Evolutionary conservation across 345 rosid species (phyloP).

Genomic region (Murraya koenigii): DNA sequence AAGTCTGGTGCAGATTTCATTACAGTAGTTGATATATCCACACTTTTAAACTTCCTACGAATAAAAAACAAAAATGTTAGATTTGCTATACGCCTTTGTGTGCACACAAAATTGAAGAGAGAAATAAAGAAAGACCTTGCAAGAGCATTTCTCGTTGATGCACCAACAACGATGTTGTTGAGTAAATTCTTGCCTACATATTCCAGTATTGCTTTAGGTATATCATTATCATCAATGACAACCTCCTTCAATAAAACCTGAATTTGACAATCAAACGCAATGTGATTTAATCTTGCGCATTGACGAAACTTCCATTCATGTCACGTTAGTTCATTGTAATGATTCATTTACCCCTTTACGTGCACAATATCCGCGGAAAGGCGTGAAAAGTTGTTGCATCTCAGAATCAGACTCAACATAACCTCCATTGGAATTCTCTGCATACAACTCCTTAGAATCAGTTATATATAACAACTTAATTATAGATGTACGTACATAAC

Average conservation of each 20-base stretch:
- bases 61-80: not conserved
- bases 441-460: conserved; percentile 12
- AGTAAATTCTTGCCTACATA: conserved; percentile 50
- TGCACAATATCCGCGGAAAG: conserved; percentile 74
- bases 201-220: conserved; percentile 57
- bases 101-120: too few relatives aligned
- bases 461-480: not conserved
- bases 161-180: conserved; percentile 62
- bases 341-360: conserved; percentile 66
- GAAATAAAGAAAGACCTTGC: conserved; percentile 43
- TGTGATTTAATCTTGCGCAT: not conserved
- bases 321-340: not conserved
- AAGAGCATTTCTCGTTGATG: conserved; percentile 54
- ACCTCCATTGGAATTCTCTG: conserved; percentile 25
- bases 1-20: conserved; percentile 65
- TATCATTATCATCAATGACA: conserved; percentile 56
- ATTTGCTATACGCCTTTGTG: not conserved
- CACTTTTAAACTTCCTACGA: conserved; percentile 45
- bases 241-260: conserved; percentile 65
- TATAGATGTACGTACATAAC: not conserved
- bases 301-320: not conserved
- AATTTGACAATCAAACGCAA: not conserved
- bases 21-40: conserved; percentile 47
- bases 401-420: conserved; percentile 34
- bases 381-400: conserved; percentile 47